Evolutionary conservation across 345 rosid genomes (phyloP).

Genomic region (Boechera divaricarpa): DNA sequence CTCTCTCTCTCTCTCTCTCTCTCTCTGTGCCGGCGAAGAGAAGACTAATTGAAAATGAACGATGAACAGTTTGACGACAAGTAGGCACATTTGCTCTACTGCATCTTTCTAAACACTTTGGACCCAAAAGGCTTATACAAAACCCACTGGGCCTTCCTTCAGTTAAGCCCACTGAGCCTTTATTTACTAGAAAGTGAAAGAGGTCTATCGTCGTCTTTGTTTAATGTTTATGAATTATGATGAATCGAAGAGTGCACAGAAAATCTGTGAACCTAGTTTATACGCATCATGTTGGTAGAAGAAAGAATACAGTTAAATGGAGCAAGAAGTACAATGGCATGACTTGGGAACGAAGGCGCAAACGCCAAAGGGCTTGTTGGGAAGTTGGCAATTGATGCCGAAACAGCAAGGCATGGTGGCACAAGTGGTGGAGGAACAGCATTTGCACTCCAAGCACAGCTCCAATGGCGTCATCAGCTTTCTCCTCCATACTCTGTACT

Average conservation of each 20-base stretch:
- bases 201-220: neutral
- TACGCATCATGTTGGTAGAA: neutral
- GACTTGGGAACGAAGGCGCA: constrained; percentile 82
- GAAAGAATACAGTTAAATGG: constrained; percentile 19
- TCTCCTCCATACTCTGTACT: constrained; percentile 30
- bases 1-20: neutral
- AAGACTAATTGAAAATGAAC: constrained; percentile 16
- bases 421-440: constrained; percentile 53
- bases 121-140: neutral
- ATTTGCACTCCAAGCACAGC: constrained; percentile 72
- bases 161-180: neutral
- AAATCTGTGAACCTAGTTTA: neutral
- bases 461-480: constrained; percentile 58
- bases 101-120: neutral
- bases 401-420: constrained; percentile 75
- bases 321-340: constrained; percentile 50
- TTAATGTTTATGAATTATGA: constrained; percentile 1
- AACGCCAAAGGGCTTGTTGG: constrained; percentile 75
- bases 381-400: constrained; percentile 70
- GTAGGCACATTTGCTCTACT: constrained; percentile 26
- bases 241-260: constrained; percentile 1
- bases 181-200: neutral
- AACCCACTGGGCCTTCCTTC: constrained; percentile 29
- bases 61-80: neutral
- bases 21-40: constrained; percentile 27